Evolutionary conservation across 1,139 yeast genomes (phyloP).

Genomic region (Nakaseomyces bracarensis): DNA sequence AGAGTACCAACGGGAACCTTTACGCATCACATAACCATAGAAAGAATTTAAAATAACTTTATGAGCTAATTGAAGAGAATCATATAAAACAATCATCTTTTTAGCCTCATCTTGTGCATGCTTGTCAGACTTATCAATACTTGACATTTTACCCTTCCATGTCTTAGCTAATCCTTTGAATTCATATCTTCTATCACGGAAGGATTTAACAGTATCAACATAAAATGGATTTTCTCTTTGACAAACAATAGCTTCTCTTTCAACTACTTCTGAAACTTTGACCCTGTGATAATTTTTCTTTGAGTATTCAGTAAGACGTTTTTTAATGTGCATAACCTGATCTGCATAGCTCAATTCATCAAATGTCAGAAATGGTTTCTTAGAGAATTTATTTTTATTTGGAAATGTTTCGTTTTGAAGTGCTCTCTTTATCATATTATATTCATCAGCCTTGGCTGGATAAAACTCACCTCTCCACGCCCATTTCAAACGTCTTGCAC

Average conservation of each 20-base stretch:
- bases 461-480: constrained; percentile 96
- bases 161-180: constrained; percentile 89
- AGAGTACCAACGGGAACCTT: constrained; percentile 98
- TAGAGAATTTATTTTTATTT: constrained; percentile 34
- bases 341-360: constrained; percentile 71
- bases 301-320: constrained; percentile 78
- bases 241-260: constrained; percentile 89
- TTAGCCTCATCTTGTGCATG: constrained; percentile 71
- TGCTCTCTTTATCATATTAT: constrained; percentile 80
- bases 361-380: constrained; percentile 48
- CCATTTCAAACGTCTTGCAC: constrained; percentile 92
- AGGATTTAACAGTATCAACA: constrained; percentile 86
- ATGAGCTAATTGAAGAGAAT: constrained; percentile 92
- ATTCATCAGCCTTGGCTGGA: constrained; percentile 89
- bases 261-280: constrained; percentile 74
- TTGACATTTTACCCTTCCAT: constrained; percentile 78
- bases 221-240: constrained; percentile 97
- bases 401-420: constrained; percentile 75
- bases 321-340: constrained; percentile 68
- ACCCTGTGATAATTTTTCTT: constrained; percentile 76
- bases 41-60: constrained; percentile 94
- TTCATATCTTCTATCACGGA: constrained; percentile 93
- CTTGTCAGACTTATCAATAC: constrained; percentile 46
- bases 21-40: constrained; percentile 98
- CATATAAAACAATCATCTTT: constrained; percentile 89